Evolutionary conservation across 1,284 basidiomycete genomes (phyloP), one percentile per base, ranked within the genome.

Genomic region (Laetiporus sulphureus): DNA sequence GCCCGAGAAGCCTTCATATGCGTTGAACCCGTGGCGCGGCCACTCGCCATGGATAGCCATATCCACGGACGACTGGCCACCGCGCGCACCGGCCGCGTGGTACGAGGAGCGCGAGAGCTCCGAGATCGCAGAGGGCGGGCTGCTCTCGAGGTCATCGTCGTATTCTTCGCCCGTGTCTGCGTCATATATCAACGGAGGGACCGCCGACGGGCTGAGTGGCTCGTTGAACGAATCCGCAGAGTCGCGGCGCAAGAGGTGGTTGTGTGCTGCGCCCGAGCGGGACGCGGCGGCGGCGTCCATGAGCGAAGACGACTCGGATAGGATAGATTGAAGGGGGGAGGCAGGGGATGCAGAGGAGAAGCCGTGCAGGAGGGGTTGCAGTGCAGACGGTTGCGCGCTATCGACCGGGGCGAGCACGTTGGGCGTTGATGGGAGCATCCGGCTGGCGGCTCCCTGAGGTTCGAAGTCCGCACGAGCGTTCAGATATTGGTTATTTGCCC

Each of bases 111-210:
- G 56, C 25, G 51, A 49, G 18, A 56, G 44, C 36, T 61, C 59
- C n/a, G 55, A 59, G 19, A 52, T 48, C 22, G 59, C 58, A 10
- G 55, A 56, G 1, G 58, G 57, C 10, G 57, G 54, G 44, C 54
- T 56, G 45, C 55, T 54, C 45, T 61, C 58, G 36, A 55, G 57
- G 45, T 58, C 59, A 41, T 60, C 57, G 48, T 61, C 59, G 46
- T 55, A 57, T 31, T 59, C 58, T 32, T 54, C 53, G 11, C 48
- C 50, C 3, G 35, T 39, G 21, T 57, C 55, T n/a, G 42, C 56
- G 46, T 61, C 59, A 42, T 57, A 61, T 25, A 61, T 54, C 32
- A 61, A 54, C 19, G 54, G 52, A 1, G 59, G 59, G 23, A 61
- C 59, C 15, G 55, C 48, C 8, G 56, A 54, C 11, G 59, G 59